Evolutionary conservation across 2,329 filamentous ascomycete genomes (phyloP).

Genomic region (Trichoderma sp.): DNA sequence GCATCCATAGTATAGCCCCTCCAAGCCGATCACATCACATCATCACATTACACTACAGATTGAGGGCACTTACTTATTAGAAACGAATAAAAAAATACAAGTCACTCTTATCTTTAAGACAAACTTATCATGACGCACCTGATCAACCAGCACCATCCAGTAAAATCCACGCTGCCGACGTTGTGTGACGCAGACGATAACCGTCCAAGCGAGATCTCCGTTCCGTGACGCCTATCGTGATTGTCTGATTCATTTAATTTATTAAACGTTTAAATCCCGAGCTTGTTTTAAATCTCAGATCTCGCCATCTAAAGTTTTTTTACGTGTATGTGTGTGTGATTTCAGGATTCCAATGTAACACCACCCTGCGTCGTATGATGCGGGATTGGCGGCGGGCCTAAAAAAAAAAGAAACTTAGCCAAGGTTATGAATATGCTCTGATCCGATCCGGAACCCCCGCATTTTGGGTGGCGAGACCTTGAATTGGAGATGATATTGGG

Average conservation of each 20-base stretch:
- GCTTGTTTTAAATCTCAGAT: neutral
- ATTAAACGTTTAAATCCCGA: no score
- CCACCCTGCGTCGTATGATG: conserved; percentile 11
- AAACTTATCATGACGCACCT: neutral
- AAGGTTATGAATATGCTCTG: no score
- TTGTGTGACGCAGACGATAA: neutral
- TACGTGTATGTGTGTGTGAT: neutral
- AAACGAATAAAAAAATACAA: neutral
- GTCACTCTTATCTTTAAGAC: neutral
- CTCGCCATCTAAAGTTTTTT: neutral
- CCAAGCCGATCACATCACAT: neutral
- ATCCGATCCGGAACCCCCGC: conserved; percentile 2
- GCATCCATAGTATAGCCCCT: neutral
- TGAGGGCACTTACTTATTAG: neutral
- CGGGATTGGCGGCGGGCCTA: neutral
- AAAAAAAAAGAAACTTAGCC: no score
- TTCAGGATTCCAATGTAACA: neutral
- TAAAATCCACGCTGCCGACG: neutral
- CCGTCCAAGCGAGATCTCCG: neutral
- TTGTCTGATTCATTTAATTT: neutral
- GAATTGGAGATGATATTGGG: neutral
- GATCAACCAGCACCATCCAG: neutral
- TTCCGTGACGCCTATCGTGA: neutral
- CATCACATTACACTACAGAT: neutral
- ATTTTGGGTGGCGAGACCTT: neutral